Evolutionary conservation across 345 rosid species (phyloP).

Genomic region (Lagerstroemia speciosa): DNA sequence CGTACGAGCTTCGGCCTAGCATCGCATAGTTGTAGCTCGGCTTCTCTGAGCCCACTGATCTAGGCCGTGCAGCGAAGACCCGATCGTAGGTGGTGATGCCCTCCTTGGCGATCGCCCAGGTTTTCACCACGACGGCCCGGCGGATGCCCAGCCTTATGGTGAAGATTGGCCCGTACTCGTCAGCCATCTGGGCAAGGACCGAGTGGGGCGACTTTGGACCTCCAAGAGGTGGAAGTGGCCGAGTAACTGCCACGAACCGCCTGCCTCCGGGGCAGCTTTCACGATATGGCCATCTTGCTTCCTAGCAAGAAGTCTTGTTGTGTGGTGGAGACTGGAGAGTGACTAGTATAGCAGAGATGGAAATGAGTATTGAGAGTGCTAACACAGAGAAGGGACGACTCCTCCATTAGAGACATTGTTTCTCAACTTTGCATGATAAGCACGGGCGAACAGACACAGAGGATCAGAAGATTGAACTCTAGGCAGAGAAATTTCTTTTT

Average conservation of each 20-base stretch:
- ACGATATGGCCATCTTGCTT: neutral
- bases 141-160: slow-evolving; percentile 16
- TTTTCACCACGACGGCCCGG: slow-evolving; percentile 20
- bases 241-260: slow-evolving; percentile 4
- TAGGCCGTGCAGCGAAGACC: slow-evolving; percentile 20
- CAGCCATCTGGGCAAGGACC: slow-evolving; percentile 16
- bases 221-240: slow-evolving; percentile 31
- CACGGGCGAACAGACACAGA: too few species aligned
- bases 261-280: slow-evolving; percentile 17
- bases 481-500: too few species aligned
- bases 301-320: neutral
- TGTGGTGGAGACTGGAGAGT: neutral
- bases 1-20: slow-evolving; percentile 21
- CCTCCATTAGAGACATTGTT: neutral
- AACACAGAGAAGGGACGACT: neutral
- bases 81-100: slow-evolving; percentile 27
- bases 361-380: neutral
- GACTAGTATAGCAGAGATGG: neutral
- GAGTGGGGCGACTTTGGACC: slow-evolving; percentile 9
- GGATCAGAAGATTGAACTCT: too few species aligned
- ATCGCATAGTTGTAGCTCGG: slow-evolving; percentile 21
- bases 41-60: slow-evolving; percentile 11
- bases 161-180: slow-evolving; percentile 22
- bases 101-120: slow-evolving; percentile 19
- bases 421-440: neutral